Conservation (phyloP, 345 rosid species). For the Adansonia digitata region DNA sequence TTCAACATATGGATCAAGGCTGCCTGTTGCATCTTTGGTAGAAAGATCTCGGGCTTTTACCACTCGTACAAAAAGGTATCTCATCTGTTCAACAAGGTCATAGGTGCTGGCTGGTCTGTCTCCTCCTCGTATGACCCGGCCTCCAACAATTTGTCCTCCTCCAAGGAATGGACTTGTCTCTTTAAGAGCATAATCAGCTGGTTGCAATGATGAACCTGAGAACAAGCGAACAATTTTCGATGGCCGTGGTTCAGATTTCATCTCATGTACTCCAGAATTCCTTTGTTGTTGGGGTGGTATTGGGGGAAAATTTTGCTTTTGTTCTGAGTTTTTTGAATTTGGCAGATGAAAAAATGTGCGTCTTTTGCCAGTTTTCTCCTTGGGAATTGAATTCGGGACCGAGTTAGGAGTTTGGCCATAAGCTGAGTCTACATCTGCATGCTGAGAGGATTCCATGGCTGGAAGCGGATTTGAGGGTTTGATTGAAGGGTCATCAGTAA, state of each 20-base stretch:
- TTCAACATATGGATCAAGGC: conserved; percentile 76
- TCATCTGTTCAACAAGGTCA: conserved; percentile 96
- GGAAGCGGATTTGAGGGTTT: conserved; percentile 46
- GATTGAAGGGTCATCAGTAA: conserved; percentile 57
- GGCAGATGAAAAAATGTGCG: conserved; percentile 47
- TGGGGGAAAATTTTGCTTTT: conserved; percentile 19
- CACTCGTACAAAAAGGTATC: conserved; percentile 69
- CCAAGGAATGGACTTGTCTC: conserved; percentile 90
- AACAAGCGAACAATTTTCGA: conserved; percentile 33
- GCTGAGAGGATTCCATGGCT: conserved; percentile 39
- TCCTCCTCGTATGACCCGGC: conserved; percentile 66
- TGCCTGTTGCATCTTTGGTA: conserved; percentile 62
- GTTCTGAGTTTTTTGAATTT: conserved; percentile 23
- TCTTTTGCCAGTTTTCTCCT: conserved; percentile 27
- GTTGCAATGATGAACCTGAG: conserved; percentile 42
- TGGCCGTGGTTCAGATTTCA: conserved; percentile 44
- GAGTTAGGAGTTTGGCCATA: conserved; percentile 21
- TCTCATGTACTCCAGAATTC: conserved; percentile 40
- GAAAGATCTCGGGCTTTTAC: conserved; percentile 89
- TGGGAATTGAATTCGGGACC: conserved; percentile 16
- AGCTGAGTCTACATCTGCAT: conserved; percentile 24
- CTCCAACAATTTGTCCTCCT: conserved; percentile 68
- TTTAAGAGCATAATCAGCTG: conserved; percentile 59
- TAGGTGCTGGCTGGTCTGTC: conserved; percentile 49
- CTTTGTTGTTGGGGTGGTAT: conserved; percentile 23